Evolutionary conservation across 2,329 filamentous ascomycete genomes (phyloP), one percentile per base, ranked within the genome.

Genomic region (Hortaea werneckii): DNA sequence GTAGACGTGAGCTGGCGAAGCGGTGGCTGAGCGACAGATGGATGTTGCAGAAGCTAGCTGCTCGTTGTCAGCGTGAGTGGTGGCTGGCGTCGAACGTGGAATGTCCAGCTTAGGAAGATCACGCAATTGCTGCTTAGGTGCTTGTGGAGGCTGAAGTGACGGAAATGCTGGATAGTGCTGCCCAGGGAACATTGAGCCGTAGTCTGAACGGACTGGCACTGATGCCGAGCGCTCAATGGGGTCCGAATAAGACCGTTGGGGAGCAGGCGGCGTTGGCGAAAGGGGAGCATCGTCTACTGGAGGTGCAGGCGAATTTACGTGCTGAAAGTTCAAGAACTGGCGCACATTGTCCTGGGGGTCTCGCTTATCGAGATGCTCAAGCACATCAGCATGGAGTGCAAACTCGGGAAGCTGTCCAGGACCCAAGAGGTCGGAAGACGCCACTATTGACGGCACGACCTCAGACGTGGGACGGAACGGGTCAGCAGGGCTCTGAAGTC

Each of bases 331-430:
- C 44, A 96, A 76, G 67, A 95, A 96, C 54, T 94, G 87, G 59
- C 86, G 82, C 32, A 96, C 87, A 56, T 90, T 94, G 67, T 95
- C 89, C 64, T 94, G 89, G 5, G 89, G 85, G 60, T 95, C 88
- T 44, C 84, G 77, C 12, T 74, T 72, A 59, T 84, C 76, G 29
- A 95, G 63, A 51, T 75, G 79, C 47, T 80, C 79, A 11, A 95
- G 79, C 37, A 75, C 76, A 41, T 83, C 79, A 63, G 88, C 82
- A 57, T 88, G 82, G 34, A 95, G 76, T 13, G 68, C 69, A 49
- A 89, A 74, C 26, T 81, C 73, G 20, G 83, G 75, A 9, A 81
- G 63, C 32, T 76, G 65, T 6, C 77, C 77, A 5, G 85, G 83
- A 2, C 88, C 89, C 51, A 96, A 76, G 8, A 94, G 76, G 65